Evolutionary conservation across 257 asterid genomes (phyloP), one percentile per base, ranked within the genome.

Genomic region (Agastache rugosa): DNA sequence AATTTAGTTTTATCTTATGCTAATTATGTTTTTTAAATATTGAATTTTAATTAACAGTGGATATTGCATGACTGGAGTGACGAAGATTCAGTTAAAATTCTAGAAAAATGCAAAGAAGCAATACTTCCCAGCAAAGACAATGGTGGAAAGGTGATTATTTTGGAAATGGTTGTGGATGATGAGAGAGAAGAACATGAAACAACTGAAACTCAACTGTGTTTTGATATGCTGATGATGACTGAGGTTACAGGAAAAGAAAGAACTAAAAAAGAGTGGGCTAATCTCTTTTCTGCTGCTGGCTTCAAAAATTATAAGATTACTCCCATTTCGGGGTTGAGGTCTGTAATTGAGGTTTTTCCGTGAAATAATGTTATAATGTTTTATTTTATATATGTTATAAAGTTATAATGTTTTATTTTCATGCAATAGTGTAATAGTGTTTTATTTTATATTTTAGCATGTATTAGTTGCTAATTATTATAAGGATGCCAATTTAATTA

Each of bases 211-310:
- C 56, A 72, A 11, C 15, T 59, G 3, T 72, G 20, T 29, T 58
- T 59, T 4, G 76, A 71, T 45, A 22, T 72, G 61, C 8, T 14
- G 4, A 47, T 72, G 35, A 42, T 60, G 76, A 11, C 45, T 27
- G 16, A 0, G 12, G 3, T n/a, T 0, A 31, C 22, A 0, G 66
- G 66, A 22, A 56, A 42, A 22, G 75, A 55, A 14, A 70, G 66
- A 14, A 70, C 42, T 1, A 58, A 55, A 42, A 56, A 71, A 39
- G 75, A 71, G 63, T 69, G 74, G 74, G 74, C 50, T 2, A 51
- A 17, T 0, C 50, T 50, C 8, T 69, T 69, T 22, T 4, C 14
- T 8, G 45, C 25, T 9, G 61, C 73, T 16, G 73, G 62, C 0
- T 67, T 67, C 47, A 2, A 0, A 10, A 67, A n/a, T 3, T 67